Percentiles rank a stretch among this genome's conserved stretches.
These are phyloP conservation scores for Phialophora macrospora DNA, from an alignment of 2,329 filamentous ascomycete genomes.

Conservation along the genomic window DNA sequence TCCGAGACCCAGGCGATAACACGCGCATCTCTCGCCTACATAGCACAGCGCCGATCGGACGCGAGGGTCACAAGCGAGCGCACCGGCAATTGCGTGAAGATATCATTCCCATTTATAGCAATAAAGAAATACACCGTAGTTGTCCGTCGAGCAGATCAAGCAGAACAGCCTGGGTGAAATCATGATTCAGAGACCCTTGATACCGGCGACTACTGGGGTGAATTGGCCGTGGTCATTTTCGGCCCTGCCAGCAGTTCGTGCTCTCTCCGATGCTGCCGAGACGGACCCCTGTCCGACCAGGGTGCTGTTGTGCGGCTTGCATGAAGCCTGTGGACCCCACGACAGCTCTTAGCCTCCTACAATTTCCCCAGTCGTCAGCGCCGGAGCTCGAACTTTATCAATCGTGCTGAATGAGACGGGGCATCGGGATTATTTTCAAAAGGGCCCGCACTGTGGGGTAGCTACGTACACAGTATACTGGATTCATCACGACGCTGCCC, in stretches of 20 bases:
- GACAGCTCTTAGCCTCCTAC: background rate
- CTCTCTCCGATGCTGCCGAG: slow-evolving; percentile 10
- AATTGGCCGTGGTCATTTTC: background rate
- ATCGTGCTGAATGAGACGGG: background rate
- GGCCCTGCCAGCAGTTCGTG: slow-evolving; percentile 20
- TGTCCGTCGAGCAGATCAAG: background rate
- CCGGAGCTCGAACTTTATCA: background rate
- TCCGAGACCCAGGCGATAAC: slow-evolving; percentile 5
- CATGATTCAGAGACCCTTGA: background rate
- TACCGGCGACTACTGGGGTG: background rate
- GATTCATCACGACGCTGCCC: background rate
- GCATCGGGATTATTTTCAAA: background rate
- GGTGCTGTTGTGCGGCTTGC: slow-evolving; percentile 17
- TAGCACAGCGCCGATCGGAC: background rate
- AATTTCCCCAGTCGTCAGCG: background rate
- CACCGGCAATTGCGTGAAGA: slow-evolving; percentile 1
- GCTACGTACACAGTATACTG: background rate
- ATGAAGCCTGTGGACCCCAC: background rate
- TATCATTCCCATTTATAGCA: slow-evolving; percentile 8
- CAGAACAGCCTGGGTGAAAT: background rate
- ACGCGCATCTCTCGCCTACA: slow-evolving; percentile 9
- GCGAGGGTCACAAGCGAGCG: background rate
- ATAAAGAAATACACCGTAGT: background rate
- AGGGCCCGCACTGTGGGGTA: background rate
- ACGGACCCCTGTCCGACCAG: slow-evolving; percentile 11